Percentiles rank a stretch among this genome's conserved stretches.
Conservation (phyloP, 2,329 filamentous ascomycete genomes). For the Aspergillus proliferans region DNA sequence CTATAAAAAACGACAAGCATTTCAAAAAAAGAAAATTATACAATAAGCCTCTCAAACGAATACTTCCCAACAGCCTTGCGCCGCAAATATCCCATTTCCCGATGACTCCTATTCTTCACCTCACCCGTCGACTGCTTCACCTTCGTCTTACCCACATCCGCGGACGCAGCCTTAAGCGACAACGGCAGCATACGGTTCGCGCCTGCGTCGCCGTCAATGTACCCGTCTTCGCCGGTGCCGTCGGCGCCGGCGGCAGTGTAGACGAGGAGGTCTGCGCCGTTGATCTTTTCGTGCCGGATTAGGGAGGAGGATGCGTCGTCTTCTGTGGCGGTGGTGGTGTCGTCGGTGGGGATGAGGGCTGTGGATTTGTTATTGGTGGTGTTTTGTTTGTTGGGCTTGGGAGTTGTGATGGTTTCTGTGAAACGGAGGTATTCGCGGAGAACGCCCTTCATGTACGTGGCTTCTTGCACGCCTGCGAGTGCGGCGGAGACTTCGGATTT, state of each 20-base stretch:
- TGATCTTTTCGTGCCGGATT: conserved; percentile 32
- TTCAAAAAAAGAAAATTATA: conserved; percentile 39
- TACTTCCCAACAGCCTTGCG: conserved; percentile 77
- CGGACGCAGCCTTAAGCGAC: conserved; percentile 61
- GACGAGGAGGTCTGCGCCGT: conserved; percentile 33
- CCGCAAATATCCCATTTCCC: conserved; percentile 71
- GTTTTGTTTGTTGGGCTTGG: not conserved
- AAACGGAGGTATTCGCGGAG: conserved; percentile 42
- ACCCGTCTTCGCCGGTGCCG: conserved; percentile 22
- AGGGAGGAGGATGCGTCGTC: conserved; percentile 10
- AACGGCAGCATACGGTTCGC: conserved; percentile 53
- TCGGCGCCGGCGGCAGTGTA: conserved; percentile 23
- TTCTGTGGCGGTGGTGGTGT: conserved; percentile 6
- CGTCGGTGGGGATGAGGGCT: not conserved
- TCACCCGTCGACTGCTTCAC: conserved; percentile 62
- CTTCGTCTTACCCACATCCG: conserved; percentile 40
- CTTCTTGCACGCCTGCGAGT: conserved; percentile 43
- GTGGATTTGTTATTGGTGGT: not conserved
- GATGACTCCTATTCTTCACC: conserved; percentile 59
- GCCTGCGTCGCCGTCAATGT: conserved; percentile 19
- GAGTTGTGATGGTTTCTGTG: conserved; percentile 22
- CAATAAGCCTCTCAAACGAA: conserved; percentile 68
- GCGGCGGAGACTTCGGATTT: conserved; percentile 44
- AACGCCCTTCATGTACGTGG: conserved; percentile 42
- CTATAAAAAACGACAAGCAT: not conserved